Percentiles rank a stretch among this genome's conserved stretches.
phyloP scores from a whole-genome alignment of 192 early-diverging fungal genomes.

The Entrophospora sp. region DNA sequence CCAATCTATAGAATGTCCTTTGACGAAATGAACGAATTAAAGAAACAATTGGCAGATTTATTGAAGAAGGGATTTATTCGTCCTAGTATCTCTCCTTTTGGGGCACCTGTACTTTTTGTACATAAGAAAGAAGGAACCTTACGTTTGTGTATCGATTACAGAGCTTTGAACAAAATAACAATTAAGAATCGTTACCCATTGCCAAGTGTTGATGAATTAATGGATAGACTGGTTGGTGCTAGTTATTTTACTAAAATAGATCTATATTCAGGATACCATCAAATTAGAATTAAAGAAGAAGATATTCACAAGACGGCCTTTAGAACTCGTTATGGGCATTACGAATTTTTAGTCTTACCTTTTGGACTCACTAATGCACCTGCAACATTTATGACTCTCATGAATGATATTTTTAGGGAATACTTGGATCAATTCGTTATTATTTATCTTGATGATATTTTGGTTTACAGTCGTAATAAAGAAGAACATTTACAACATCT shows the following conservation, averaged over 20 bases:
- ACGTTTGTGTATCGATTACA: conserved; percentile 27
- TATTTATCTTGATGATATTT: conserved; percentile 33
- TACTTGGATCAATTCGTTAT: conserved; percentile 24
- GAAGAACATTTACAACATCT: conserved; percentile 29
- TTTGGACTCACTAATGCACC: conserved; percentile 54
- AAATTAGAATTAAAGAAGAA: conserved; percentile 24
- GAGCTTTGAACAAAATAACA: conserved; percentile 43
- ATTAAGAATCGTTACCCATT: conserved; percentile 40
- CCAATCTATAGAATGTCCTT: too few species aligned
- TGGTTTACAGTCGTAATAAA: conserved; percentile 26
- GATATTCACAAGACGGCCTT: conserved; percentile 33
- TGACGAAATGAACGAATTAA: too few species aligned
- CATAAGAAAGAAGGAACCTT: conserved; percentile 21
- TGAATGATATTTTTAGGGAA: conserved; percentile 34
- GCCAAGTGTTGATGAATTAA: conserved; percentile 39
- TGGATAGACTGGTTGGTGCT: conserved; percentile 27
- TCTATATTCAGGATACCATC: conserved; percentile 33
- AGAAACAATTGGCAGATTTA: too few species aligned
- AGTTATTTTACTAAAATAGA: conserved; percentile 39
- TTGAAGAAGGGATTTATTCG: too few species aligned
- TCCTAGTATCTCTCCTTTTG: too few species aligned
- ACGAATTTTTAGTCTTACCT: conserved; percentile 46
- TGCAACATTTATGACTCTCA: conserved; percentile 41
- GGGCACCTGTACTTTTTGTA: too few species aligned
- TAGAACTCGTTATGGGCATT: conserved; percentile 26